Evolutionary conservation across 1,284 basidiomycete species (phyloP), one percentile per base, ranked within the genome.

Genomic region (Wallemia mellicola): DNA sequence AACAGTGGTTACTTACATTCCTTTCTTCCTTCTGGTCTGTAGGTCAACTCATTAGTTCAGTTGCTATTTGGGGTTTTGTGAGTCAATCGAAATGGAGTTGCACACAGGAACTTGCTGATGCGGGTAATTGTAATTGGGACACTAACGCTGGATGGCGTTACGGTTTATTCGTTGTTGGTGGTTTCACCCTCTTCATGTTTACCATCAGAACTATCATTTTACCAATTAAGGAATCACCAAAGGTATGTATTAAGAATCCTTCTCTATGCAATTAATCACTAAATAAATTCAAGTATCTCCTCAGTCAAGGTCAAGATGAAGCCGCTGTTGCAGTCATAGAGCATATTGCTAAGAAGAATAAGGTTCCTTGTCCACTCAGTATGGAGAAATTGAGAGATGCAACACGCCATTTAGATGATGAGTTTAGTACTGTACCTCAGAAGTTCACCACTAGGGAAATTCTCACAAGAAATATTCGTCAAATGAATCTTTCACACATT

Each of bases 21-120:
- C 72, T 81, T 0, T 79, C 77, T 9, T 72, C 75, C 27, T 80
- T 77, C 74, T 81, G 79, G 79, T 76, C 77, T 19, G 64, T 80
- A 24, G 79, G 79, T 1, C 77, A 78, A 63, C 68, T 79, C 27
- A 65, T 68, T 59, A 48, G 38, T 22, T 48, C 38, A 17, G 38
- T 48, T n/a, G 38, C 38, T 22, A n/a, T 48, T 22, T 48, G 38
- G 38, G 38, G 38, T 15, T 48, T 48, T n/a, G n/a, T 48, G 14
- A 48, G 38, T 48, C 38, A 48, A 22, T n/a, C 38, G 14, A 11
- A 48, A n/a, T 48, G 38, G 38, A n/a, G 14, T 15, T 48, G 38
- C 19, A n/a, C 14, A 17, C 14, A 48, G n/a, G 38, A 11, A 17
- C 14, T 48, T 11, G 38, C 38, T 17, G 38, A 11, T 48, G 38